Base-by-base conservation (phyloP, 1,139 yeast species). In the Protomyces arabidopsidicola region DNA sequence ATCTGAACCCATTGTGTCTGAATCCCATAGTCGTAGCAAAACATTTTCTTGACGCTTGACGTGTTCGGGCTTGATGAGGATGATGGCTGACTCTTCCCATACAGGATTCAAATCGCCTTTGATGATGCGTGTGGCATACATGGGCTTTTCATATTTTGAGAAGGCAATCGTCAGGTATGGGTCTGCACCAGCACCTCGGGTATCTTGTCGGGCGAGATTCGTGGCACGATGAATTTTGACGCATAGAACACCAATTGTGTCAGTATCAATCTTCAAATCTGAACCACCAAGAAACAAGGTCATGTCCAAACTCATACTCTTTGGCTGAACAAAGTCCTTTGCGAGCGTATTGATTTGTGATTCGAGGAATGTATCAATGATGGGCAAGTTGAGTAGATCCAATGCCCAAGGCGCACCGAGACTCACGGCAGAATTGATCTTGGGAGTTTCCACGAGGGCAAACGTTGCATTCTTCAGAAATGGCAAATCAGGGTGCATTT, bases 51-150 rank as follows among this genome's bases (percentile, higher is more conserved):
- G 36, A 9, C 63, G 50, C 38, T 54, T 60, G 58, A 60, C 54
- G 52, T 60, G 63, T 31, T 60, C 63, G 27, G 63, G 54, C 31
- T 34, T 45, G 50, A 60, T 48, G 48, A 60, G 18, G 18, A 60
- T 60, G 31, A 60, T 45, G 38, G 63, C 59, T 1, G 48, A 35
- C 38, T 60, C 63, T 27, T 54, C 63, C 63, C 63, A 60, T 6
- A 53, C 59, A 16, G 63, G 63, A 35, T 60, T 60, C 24, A 45
- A 56, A 22, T 60, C 63, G 14, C 63, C 63, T 34, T 54, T 53
- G 45, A 60, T 60, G 54, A 60, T 53, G n/a, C 63, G 58, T 6
- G 63, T 60, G 6, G 63, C 63, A 27, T 60, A 60, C 63, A 60
- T 60, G 31, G 63, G 63, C 16, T 60, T 60, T 18, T 60, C 63